These are phyloP conservation scores for Candida pini DNA, from an alignment of 805 yeast genomes.

Conservation along the genomic window DNA sequence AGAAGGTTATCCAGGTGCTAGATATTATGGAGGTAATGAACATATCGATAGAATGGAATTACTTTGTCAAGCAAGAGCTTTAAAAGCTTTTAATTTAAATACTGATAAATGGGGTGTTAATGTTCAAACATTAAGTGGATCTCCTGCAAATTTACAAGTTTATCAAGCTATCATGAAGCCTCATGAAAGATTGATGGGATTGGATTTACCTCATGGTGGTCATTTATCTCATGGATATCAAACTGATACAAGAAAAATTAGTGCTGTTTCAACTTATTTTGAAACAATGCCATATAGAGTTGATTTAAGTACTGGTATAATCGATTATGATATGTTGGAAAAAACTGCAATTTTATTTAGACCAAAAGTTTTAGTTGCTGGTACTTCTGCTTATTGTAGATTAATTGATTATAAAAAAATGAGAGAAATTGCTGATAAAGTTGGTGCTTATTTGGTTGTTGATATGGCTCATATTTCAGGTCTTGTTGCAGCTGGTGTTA, in stretches of 20 bases:
- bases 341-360: slow-evolving; percentile 80
- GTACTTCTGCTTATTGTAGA: slow-evolving; percentile 94
- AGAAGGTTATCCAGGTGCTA: slow-evolving; percentile 96
- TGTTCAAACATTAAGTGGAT: slow-evolving; percentile 92
- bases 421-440: slow-evolving; percentile 85
- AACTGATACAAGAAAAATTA: slow-evolving; percentile 82
- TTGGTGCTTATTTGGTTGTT: slow-evolving; percentile 86
- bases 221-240: slow-evolving; percentile 97
- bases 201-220: slow-evolving; percentile 97
- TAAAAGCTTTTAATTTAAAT: slow-evolving; percentile 71
- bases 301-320: slow-evolving; percentile 78
- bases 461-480: slow-evolving; percentile 99
- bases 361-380: slow-evolving; percentile 94
- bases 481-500: slow-evolving; percentile 88
- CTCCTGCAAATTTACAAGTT: slow-evolving; percentile 93
- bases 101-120: slow-evolving; percentile 94
- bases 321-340: slow-evolving; percentile 85
- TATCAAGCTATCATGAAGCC: slow-evolving; percentile 85
- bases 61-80: slow-evolving; percentile 87
- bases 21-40: slow-evolving; percentile 98
- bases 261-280: slow-evolving; percentile 88
- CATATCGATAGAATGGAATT: slow-evolving; percentile 87
- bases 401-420: slow-evolving; percentile 84
- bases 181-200: slow-evolving; percentile 94
- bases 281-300: slow-evolving; percentile 97